Base-by-base conservation (phyloP, 176 grass and related monocot species). In the Carex littledalei region DNA sequence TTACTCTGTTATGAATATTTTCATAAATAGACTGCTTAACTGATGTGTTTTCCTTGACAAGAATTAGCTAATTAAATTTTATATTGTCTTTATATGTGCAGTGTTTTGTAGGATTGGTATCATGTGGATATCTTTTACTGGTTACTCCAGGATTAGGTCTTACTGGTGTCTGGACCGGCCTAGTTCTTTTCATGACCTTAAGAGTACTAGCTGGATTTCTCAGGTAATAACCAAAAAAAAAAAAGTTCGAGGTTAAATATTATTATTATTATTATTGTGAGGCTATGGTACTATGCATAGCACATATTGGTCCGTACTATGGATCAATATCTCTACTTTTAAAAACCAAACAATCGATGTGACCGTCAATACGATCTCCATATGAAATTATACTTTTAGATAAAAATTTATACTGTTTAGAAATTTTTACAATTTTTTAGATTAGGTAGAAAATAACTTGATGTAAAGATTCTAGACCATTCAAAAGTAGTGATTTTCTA, bases 121-220 rank as follows among this genome's bases (percentile, higher is more conserved):
- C 95, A 63, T 98, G 91, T 45, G 21, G 82, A 39, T 93, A 89
- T 75, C 85, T 98, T 35, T 79, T 93, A 29, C 56, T 75, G 1
- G 85, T 79, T 54, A 88, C 92, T 89, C 91, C 91, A 81, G 84
- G 53, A 3, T 93, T 94, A 82, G 95, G 95, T 35, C 92, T 98
- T 0, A 63, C 86, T 89, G 95, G 95, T 13, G 78, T 98, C 29
- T 98, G 92, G 95, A 63, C 91, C 54, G 95, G 95, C 26, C 89
- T 98, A 31, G 58, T 87, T 86, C 73, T 98, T 0, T 94, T 98
- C 67, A 98, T 98, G 95, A 90, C 86, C 84, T 87, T 94, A 86
- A 85, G 92, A 90, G 72, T 89, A 67, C 35, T 90, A 57, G 91
- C 89, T 22, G 91, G 95, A 59, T 86, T 91, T 8, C 92, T 88